A percentile compares a stretch with the other conserved stretches of the same genome.
Conservation (phyloP, 2,329 filamentous ascomycete genomes). For the Alternaria gaisen region DNA sequence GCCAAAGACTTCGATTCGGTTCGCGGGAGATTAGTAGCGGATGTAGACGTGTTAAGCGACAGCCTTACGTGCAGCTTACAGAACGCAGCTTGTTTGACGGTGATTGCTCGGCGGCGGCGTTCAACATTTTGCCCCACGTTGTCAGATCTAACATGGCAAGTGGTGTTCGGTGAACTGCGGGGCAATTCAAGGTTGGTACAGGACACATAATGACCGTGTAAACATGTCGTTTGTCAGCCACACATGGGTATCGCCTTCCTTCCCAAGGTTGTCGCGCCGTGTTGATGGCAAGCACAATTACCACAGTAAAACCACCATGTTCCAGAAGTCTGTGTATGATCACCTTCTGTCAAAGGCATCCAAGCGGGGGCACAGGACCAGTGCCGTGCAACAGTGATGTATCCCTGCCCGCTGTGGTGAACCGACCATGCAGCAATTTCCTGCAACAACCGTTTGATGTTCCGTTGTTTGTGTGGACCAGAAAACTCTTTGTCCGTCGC, state of each 20-base stretch:
- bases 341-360: background rate
- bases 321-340: background rate
- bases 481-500: constrained; percentile 6
- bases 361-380: background rate
- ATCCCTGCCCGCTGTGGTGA: background rate
- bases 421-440: background rate
- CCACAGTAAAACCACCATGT: background rate
- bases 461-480: constrained; percentile 4
- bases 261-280: background rate
- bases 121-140: background rate
- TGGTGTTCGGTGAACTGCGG: constrained; percentile 3
- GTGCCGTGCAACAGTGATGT: background rate
- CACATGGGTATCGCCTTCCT: background rate
- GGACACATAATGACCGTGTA: background rate
- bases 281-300: background rate
- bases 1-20: constrained; percentile 1
- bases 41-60: background rate
- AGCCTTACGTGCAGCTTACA: background rate
- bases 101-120: background rate
- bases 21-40: constrained; percentile 1
- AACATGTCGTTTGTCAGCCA: background rate
- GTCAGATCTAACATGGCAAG: background rate
- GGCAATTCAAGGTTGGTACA: background rate
- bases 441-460: background rate
- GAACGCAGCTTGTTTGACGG: background rate